Percentiles rank a stretch among this genome's conserved stretches.
phyloP scores from a whole-genome alignment of 306 rosid species.

The Castanea crenata region DNA sequence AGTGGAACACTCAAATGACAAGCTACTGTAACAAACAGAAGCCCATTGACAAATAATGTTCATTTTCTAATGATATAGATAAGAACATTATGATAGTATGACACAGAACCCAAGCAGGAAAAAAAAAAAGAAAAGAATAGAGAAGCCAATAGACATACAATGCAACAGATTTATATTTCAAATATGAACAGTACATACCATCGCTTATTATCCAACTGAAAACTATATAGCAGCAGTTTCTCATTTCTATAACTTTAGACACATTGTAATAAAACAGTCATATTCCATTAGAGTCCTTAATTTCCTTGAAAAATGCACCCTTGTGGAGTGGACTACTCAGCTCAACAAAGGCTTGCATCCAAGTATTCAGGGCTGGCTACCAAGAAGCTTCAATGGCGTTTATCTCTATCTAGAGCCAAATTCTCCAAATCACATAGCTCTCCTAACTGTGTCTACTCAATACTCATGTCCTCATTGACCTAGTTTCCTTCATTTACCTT shows the following conservation, averaged over 20 bases:
- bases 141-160: too few species aligned
- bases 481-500: neutral
- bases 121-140: too few species aligned
- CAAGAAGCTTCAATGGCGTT: neutral
- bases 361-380: neutral
- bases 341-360: neutral
- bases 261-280: neutral
- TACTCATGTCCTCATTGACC: neutral
- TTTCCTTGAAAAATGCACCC: neutral
- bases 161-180: too few species aligned
- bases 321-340: neutral
- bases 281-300: neutral
- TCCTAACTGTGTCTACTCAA: neutral
- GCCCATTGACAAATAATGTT: too few species aligned
- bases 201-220: neutral
- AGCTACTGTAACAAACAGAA: neutral
- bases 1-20: neutral
- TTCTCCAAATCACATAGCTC: neutral
- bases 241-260: neutral
- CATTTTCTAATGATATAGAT: too few species aligned
- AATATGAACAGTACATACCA: too few species aligned
- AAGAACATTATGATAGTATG: too few species aligned
- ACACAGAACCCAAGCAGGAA: too few species aligned
- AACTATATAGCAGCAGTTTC: neutral
- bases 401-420: neutral